Percentiles rank a stretch among this genome's conserved stretches.
Conservation (phyloP, 371 early-diverging fungal genomes). For the Mucor saturninus region DNA sequence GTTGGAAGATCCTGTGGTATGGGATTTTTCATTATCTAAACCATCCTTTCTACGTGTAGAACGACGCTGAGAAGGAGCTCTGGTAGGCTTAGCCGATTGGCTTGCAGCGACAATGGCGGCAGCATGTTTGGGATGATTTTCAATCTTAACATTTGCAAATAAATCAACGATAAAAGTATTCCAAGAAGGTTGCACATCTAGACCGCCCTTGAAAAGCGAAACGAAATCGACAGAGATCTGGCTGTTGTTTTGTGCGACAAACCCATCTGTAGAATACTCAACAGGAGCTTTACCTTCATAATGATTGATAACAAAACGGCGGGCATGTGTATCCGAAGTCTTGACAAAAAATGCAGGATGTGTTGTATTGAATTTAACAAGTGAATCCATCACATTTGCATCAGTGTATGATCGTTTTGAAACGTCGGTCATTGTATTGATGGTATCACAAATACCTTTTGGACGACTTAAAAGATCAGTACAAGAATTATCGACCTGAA, state of each 20-base stretch:
- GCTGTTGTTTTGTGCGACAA: slow-evolving; percentile 76
- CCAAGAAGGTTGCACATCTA: slow-evolving; percentile 60
- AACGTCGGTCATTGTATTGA: slow-evolving; percentile 57
- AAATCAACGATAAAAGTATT: slow-evolving; percentile 48
- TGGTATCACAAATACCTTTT: slow-evolving; percentile 60
- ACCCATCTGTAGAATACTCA: slow-evolving; percentile 75
- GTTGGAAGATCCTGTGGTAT: slow-evolving; percentile 1
- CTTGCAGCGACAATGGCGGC: slow-evolving; percentile 61
- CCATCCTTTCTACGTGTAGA: slow-evolving; percentile 30
- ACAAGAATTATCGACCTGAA: slow-evolving; percentile 19
- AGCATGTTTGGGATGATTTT: slow-evolving; percentile 62
- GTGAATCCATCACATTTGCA: slow-evolving; percentile 48
- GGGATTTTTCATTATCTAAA: slow-evolving; percentile 16
- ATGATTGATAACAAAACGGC: slow-evolving; percentile 80
- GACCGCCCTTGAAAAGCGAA: slow-evolving; percentile 72
- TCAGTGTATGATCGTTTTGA: slow-evolving; percentile 45
- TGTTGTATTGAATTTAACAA: slow-evolving; percentile 48
- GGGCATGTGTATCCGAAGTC: slow-evolving; percentile 46
- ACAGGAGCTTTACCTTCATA: slow-evolving; percentile 66
- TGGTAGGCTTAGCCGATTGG: slow-evolving; percentile 59
- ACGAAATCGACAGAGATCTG: slow-evolving; percentile 84
- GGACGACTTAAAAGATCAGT: slow-evolving; percentile 53
- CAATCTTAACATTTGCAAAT: slow-evolving; percentile 55
- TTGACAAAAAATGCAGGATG: slow-evolving; percentile 51
- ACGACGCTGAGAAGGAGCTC: slow-evolving; percentile 49